These are phyloP conservation scores for Pyrenophora seminiperda DNA, from an alignment of 2,329 filamentous ascomycete species.

Conservation along the genomic window DNA sequence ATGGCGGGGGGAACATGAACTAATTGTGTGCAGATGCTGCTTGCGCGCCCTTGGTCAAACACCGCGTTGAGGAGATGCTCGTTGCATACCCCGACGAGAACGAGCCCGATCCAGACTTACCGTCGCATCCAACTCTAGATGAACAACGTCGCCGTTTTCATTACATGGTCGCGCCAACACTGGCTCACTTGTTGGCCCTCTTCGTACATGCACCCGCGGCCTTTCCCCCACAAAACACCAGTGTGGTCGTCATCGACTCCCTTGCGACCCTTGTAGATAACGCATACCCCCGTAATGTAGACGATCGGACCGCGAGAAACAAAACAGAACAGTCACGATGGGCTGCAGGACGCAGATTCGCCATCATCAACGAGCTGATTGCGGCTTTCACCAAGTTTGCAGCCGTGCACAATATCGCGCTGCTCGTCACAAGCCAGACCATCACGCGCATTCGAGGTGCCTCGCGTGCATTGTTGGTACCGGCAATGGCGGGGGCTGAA, in stretches of 20 bases:
- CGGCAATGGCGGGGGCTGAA: constrained; percentile 73
- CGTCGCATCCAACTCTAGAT: constrained; percentile 27
- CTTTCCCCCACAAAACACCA: constrained; percentile 67
- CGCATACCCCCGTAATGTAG: constrained; percentile 68
- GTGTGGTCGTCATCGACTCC: constrained; percentile 77
- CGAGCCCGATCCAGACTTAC: constrained; percentile 8
- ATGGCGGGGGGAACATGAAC: constrained; percentile 19
- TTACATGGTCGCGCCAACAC: constrained; percentile 64
- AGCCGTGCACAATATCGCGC: constrained; percentile 70
- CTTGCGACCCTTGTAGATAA: constrained; percentile 77
- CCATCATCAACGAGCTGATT: constrained; percentile 70
- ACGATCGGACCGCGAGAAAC: constrained; percentile 52
- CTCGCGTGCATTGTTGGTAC: constrained; percentile 70
- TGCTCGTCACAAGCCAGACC: constrained; percentile 78
- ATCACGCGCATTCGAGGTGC: constrained; percentile 77
- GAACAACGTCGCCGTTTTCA: constrained; percentile 60
- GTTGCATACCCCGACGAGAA: constrained; percentile 13
- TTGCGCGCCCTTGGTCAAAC: constrained; percentile 54
- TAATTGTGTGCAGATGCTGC: constrained; percentile 53
- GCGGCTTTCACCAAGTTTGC: constrained; percentile 71
- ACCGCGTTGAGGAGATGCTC: constrained; percentile 57
- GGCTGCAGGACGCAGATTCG: constrained; percentile 57
- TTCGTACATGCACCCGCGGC: constrained; percentile 68
- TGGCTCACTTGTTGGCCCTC: constrained; percentile 73
- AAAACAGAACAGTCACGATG: constrained; percentile 54